phyloP scores from a whole-genome alignment of 495 filamentous ascomycete genomes.

The Parachaetomium inaequale region DNA sequence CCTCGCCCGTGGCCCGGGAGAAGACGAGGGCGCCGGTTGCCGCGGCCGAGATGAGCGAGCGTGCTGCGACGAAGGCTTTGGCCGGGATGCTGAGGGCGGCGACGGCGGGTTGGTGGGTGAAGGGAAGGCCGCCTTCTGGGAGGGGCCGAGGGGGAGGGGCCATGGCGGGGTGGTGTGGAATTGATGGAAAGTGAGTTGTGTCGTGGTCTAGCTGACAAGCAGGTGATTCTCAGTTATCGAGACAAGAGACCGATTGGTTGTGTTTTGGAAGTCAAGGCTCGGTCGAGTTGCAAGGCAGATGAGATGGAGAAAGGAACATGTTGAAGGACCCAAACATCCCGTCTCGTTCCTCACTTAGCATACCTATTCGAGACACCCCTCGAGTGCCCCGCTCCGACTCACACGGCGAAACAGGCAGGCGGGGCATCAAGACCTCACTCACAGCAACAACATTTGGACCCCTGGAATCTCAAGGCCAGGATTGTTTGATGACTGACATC shows the following conservation, averaged over 20 bases:
- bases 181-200: neutral
- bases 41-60: conserved; percentile 24
- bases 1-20: conserved; percentile 17
- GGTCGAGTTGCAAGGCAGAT: neutral
- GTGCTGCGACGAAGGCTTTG: conserved; percentile 23
- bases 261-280: neutral
- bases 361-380: too few species aligned
- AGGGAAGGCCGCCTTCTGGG: conserved; percentile 23
- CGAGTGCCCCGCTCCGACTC: conserved; percentile 6
- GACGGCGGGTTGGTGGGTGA: conserved; percentile 27
- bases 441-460: neutral
- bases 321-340: neutral
- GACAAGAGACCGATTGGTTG: neutral
- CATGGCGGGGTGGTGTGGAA: conserved; percentile 8
- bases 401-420: neutral
- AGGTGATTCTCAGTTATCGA: too few species aligned
- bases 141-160: conserved; percentile 14
- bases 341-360: too few species aligned
- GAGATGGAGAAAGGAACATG: neutral
- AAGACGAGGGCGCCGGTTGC: conserved; percentile 41
- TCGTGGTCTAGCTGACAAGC: too few species aligned
- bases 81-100: conserved; percentile 27
- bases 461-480: too few species aligned
- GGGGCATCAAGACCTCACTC: neutral
- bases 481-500: neutral